phyloP scores from a whole-genome alignment of 1,284 basidiomycete genomes.

The Butyriboletus regius region DNA sequence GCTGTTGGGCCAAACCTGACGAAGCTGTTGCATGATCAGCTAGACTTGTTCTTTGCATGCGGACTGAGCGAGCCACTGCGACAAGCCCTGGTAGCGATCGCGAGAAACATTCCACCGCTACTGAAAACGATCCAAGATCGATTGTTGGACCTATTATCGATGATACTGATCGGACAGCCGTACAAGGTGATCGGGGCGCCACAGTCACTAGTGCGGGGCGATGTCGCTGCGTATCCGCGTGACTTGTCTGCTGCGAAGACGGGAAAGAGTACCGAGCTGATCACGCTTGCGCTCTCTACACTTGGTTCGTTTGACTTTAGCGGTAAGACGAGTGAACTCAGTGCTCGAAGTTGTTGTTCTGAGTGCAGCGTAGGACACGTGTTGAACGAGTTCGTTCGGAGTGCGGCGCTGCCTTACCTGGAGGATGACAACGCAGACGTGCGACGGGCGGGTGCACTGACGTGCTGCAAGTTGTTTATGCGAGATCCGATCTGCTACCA shows the following conservation, averaged over 20 bases:
- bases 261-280: conserved; percentile 64
- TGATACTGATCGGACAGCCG: conserved; percentile 72
- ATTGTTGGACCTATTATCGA: conserved; percentile 74
- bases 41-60: conserved; percentile 94
- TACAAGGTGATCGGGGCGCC: conserved; percentile 84
- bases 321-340: conserved; percentile 42
- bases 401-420: conserved; percentile 86
- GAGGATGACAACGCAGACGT: conserved; percentile 90
- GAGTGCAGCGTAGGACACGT: conserved; percentile 61
- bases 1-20: conserved; percentile 96
- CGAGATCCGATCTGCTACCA: conserved; percentile 96
- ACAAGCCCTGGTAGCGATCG: conserved; percentile 80
- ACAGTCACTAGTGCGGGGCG: conserved; percentile 47
- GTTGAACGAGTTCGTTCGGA: conserved; percentile 92
- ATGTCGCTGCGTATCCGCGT: conserved; percentile 44
- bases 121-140: conserved; percentile 91
- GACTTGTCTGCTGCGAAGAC: conserved; percentile 48
- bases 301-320: conserved; percentile 93
- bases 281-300: conserved; percentile 81
- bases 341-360: conserved; percentile 6
- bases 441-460: conserved; percentile 82
- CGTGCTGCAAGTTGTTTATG: conserved; percentile 87
- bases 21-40: conserved; percentile 89
- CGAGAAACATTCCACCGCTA: conserved; percentile 83
- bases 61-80: conserved; percentile 86